phyloP scores from a whole-genome alignment of 441 rosid species.

The Gossypium schwendimanii region DNA sequence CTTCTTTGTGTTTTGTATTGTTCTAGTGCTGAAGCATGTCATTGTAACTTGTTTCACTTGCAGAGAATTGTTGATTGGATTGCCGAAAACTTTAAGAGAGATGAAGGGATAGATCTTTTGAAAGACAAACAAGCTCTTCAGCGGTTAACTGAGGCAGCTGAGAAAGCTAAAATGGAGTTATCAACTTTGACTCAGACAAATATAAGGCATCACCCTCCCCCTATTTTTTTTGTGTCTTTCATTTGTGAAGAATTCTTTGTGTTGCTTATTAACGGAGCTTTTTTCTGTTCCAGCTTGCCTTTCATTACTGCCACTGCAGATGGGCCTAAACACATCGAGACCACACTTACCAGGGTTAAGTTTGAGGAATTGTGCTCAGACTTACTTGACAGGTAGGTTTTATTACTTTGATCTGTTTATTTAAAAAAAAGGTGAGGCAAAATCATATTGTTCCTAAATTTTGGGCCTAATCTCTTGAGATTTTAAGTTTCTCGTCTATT shows the following conservation, averaged over 20 bases:
- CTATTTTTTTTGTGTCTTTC: not conserved
- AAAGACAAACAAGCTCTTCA: conserved; percentile 98
- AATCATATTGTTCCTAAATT: not conserved
- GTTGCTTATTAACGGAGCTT: conserved; percentile 16
- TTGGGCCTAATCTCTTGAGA: not conserved
- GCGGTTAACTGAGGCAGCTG: conserved; percentile 85
- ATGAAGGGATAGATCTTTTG: conserved; percentile 85
- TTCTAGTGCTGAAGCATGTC: not conserved
- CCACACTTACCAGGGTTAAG: conserved; percentile 80
- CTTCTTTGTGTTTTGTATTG: not conserved
- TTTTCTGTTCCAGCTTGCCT: conserved; percentile 51
- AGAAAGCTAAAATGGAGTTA: conserved; percentile 94
- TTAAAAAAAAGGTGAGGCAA: not conserved
- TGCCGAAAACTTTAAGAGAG: conserved; percentile 57
- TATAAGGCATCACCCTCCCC: conserved; percentile 32
- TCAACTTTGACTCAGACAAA: conserved; percentile 83
- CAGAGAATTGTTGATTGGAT: conserved; percentile 97
- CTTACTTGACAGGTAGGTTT: conserved; percentile 65
- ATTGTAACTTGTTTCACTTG: not conserved
- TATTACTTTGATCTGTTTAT: not conserved
- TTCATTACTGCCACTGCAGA: conserved; percentile 93
- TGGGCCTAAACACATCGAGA: conserved; percentile 94
- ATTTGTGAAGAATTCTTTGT: not conserved
- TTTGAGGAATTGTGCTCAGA: conserved; percentile 87
- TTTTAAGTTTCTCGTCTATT: not conserved